A percentile compares a stretch with the other conserved stretches of the same genome.
Conservation (phyloP, 2,329 filamentous ascomycete genomes). For the Cercospora beticola region DNA sequence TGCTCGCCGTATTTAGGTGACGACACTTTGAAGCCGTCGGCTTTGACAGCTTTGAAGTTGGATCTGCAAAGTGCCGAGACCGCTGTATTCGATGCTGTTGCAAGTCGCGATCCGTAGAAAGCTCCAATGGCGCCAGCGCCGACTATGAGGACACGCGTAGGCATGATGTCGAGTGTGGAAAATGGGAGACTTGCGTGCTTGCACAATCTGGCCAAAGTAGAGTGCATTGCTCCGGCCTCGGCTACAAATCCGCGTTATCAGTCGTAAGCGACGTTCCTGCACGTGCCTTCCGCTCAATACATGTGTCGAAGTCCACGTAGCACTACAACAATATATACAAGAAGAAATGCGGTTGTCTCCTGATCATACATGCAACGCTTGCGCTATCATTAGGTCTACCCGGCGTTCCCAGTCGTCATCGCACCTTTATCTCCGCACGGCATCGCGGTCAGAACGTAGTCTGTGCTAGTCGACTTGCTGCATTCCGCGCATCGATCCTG, state of each 20-base stretch:
- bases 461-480: conserved; percentile 86
- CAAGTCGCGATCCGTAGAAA: conserved; percentile 69
- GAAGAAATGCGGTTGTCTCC: background rate
- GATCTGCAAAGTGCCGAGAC: conserved; percentile 72
- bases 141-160: conserved; percentile 63
- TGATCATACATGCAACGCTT: background rate
- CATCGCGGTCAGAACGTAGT: conserved; percentile 73
- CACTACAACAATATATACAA: background rate
- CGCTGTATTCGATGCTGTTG: conserved; percentile 51
- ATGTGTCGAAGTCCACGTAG: background rate
- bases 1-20: conserved; percentile 69
- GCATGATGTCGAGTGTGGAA: conserved; percentile 34
- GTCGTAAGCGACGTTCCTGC: background rate
- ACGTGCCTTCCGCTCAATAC: background rate
- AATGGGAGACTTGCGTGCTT: background rate
- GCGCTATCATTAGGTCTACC: background rate
- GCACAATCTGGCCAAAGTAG: background rate
- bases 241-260: background rate
- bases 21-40: conserved; percentile 61
- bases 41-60: conserved; percentile 65
- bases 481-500: conserved; percentile 90
- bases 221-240: background rate
- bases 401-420: conserved; percentile 1
- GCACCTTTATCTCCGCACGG: conserved; percentile 4
- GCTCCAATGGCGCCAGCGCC: conserved; percentile 71